phyloP scores from a whole-genome alignment of 345 rosid genomes.

The Boechera divaricarpa region DNA sequence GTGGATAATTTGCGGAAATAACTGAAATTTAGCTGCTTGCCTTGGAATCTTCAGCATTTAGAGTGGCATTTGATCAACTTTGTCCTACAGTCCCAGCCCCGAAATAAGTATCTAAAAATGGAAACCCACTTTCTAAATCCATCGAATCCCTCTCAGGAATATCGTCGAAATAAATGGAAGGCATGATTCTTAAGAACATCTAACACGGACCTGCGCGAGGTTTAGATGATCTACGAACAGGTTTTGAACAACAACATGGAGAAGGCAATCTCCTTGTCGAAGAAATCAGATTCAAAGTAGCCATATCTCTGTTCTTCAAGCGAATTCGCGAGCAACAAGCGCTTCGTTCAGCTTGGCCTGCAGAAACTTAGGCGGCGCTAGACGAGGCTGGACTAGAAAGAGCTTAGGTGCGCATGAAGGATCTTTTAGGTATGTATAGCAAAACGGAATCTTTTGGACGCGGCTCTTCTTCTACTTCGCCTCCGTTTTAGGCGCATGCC shows the following conservation, averaged over 20 bases:
- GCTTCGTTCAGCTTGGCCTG: conserved; percentile 92
- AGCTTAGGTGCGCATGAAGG: conserved; percentile 76
- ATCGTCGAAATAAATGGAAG: conserved; percentile 31
- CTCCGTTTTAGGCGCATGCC: conserved; percentile 38
- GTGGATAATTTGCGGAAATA: not conserved
- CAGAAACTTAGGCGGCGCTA: conserved; percentile 63
- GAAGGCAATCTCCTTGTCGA: conserved; percentile 77
- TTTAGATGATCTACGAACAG: conserved; percentile 60
- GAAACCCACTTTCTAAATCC: conserved; percentile 19
- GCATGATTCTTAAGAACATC: conserved; percentile 26
- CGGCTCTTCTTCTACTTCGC: conserved; percentile 24
- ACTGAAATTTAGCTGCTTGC: conserved; percentile 47
- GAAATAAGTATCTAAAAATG: conserved; percentile 67
- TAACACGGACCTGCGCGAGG: conserved; percentile 68
- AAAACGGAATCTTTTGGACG: conserved; percentile 41
- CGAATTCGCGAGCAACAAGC: conserved; percentile 85
- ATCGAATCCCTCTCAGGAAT: conserved; percentile 25
- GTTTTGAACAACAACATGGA: conserved; percentile 81
- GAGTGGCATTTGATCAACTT: conserved; percentile 69
- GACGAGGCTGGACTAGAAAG: conserved; percentile 90
- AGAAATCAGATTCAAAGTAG: conserved; percentile 67
- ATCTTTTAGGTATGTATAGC: conserved; percentile 61
- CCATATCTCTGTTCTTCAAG: conserved; percentile 96
- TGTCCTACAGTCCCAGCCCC: conserved; percentile 87
- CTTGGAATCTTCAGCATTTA: conserved; percentile 70